These are phyloP conservation scores for Daldinia eschscholtzii DNA, from an alignment of 2,329 filamentous ascomycete species.

Conservation along the genomic window DNA sequence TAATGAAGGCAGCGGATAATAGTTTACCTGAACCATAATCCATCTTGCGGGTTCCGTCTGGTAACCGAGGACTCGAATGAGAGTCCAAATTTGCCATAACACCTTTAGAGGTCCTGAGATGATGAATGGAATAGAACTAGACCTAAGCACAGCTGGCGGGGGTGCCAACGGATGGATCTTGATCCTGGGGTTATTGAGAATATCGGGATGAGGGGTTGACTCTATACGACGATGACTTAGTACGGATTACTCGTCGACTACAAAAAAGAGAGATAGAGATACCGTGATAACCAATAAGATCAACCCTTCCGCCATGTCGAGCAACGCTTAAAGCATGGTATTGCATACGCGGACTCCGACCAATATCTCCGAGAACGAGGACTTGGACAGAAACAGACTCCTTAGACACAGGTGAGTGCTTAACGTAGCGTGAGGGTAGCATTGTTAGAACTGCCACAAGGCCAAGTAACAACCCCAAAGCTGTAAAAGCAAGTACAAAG, in stretches of 20 bases:
- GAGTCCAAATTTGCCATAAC: constrained; percentile 79
- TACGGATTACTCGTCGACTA: background rate
- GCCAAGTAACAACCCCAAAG: constrained; percentile 49
- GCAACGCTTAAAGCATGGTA: constrained; percentile 96
- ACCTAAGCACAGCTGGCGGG: constrained; percentile 75
- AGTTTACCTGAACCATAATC: constrained; percentile 81
- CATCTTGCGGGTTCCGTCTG: constrained; percentile 79
- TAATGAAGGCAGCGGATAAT: constrained; percentile 12
- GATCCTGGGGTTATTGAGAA: constrained; percentile 77
- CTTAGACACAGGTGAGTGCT: constrained; percentile 51
- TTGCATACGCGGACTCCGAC: constrained; percentile 96
- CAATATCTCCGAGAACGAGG: constrained; percentile 93
- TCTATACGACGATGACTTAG: constrained; percentile 61
- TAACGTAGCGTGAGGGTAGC: constrained; percentile 55
- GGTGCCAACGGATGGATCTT: constrained; percentile 76
- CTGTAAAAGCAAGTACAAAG: constrained; percentile 47
- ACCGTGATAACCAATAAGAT: constrained; percentile 91
- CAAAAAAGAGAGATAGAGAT: constrained; percentile 38
- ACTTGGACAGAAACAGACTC: constrained; percentile 72
- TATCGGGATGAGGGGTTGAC: constrained; percentile 82
- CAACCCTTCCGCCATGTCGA: constrained; percentile 81
- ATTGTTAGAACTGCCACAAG: constrained; percentile 51
- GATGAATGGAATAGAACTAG: constrained; percentile 80
- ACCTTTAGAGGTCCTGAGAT: constrained; percentile 86
- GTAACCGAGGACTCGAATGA: constrained; percentile 81